These are phyloP conservation scores for Neofusicoccum kwambonambiense DNA, from an alignment of 2,329 filamentous ascomycete genomes.

Conservation along the genomic window DNA sequence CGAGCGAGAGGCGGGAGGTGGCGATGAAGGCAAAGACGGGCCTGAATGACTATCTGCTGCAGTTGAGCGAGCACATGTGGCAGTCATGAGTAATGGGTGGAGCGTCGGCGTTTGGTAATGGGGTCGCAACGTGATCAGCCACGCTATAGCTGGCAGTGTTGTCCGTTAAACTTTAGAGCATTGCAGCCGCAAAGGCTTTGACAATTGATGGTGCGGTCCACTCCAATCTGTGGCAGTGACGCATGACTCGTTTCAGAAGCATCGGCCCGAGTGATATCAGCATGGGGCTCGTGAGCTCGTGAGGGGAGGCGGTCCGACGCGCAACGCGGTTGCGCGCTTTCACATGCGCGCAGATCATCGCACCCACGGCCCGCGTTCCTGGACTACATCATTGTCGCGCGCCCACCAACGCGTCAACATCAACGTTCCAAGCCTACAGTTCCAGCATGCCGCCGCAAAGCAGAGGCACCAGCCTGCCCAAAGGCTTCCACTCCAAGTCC, in stretches of 20 bases:
- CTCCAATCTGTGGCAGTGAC: no score
- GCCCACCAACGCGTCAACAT: neutral
- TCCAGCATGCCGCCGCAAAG: constrained; percentile 43
- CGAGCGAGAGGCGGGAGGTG: constrained; percentile 66
- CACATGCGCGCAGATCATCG: constrained; percentile 5
- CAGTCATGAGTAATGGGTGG: constrained; percentile 4
- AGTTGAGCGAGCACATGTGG: constrained; percentile 72
- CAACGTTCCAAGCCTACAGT: neutral
- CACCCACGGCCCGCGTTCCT: neutral
- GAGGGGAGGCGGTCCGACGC: neutral
- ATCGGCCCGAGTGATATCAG: no score
- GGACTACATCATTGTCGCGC: neutral
- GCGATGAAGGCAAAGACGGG: constrained; percentile 65
- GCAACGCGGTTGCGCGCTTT: constrained; percentile 2
- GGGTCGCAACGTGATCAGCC: neutral
- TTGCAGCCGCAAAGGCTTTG: neutral
- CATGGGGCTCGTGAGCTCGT: no score
- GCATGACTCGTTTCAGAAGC: no score
- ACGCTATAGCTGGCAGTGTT: neutral
- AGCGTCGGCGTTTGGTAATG: neutral
- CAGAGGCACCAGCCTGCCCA: constrained; percentile 39
- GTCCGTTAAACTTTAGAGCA: neutral
- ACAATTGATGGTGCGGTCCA: no score
- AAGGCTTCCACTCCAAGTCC: constrained; percentile 46
- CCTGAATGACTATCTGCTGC: constrained; percentile 68